Conservation (phyloP, 2,329 filamentous ascomycete species). For the Fusarium sp. region DNA sequence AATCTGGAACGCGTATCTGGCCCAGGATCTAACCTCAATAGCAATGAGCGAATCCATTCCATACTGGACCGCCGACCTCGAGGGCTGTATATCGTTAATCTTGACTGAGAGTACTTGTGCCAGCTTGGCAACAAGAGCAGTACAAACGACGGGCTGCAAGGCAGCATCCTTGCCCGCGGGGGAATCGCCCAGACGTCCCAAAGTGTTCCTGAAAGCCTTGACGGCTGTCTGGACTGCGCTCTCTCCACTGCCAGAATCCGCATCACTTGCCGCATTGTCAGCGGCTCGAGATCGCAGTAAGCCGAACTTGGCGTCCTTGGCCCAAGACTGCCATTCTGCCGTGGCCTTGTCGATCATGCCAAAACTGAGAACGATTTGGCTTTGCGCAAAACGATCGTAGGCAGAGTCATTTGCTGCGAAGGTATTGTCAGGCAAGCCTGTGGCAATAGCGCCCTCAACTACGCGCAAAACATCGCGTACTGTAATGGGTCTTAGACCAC, state of each 20-base stretch:
- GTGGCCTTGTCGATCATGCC: constrained; percentile 43
- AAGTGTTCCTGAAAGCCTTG: constrained; percentile 39
- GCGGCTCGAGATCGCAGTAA: constrained; percentile 32
- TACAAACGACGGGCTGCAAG: constrained; percentile 36
- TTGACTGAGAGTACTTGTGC: constrained; percentile 44
- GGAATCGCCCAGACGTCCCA: constrained; percentile 23
- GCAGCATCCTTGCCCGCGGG: constrained; percentile 35
- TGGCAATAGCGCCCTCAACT: constrained; percentile 41
- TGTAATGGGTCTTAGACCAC: constrained; percentile 42
- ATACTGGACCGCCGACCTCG: constrained; percentile 42
- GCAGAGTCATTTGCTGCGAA: not conserved
- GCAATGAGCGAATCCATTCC: constrained; percentile 45
- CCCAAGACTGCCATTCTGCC: constrained; percentile 42
- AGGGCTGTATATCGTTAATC: constrained; percentile 38
- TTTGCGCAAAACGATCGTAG: constrained; percentile 37
- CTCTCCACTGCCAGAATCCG: constrained; percentile 33
- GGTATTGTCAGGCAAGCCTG: constrained; percentile 27
- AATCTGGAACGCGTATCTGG: constrained; percentile 45
- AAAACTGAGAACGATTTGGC: constrained; percentile 43
- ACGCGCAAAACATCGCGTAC: constrained; percentile 43
- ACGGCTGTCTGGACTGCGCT: constrained; percentile 43
- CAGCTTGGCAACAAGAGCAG: constrained; percentile 42
- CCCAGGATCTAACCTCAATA: constrained; percentile 44
- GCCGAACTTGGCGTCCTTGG: constrained; percentile 43
- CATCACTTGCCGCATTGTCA: constrained; percentile 32